phyloP scores from a whole-genome alignment of 805 yeast genomes.

The Candida nemodendra region DNA sequence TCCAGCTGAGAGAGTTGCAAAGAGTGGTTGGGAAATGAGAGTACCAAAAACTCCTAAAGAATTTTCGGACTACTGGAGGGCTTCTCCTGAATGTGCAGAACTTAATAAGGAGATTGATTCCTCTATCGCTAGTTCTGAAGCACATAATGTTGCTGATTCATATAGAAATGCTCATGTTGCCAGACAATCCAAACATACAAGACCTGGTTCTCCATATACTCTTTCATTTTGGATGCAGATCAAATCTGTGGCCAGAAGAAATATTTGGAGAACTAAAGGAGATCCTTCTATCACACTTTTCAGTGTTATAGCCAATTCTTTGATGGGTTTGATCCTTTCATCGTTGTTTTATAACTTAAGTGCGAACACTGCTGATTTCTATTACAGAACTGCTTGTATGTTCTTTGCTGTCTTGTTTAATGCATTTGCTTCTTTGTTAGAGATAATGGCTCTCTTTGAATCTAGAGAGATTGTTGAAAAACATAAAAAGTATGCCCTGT shows the following conservation, averaged over 20 bases:
- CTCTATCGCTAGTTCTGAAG: slow-evolving; percentile 12
- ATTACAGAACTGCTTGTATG: slow-evolving; percentile 57
- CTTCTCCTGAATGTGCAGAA: slow-evolving; percentile 30
- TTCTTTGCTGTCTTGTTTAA: slow-evolving; percentile 64
- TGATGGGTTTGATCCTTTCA: slow-evolving; percentile 52
- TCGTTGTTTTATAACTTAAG: slow-evolving; percentile 54
- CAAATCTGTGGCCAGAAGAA: slow-evolving; percentile 44
- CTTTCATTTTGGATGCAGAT: slow-evolving; percentile 52
- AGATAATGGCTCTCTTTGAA: slow-evolving; percentile 51
- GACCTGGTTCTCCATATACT: slow-evolving; percentile 50
- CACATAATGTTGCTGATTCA: slow-evolving; percentile 9
- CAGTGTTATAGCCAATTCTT: slow-evolving; percentile 42
- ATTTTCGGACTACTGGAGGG: slow-evolving; percentile 38
- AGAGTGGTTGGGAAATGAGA: slow-evolving; percentile 34
- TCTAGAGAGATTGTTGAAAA: slow-evolving; percentile 56
- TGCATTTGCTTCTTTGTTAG: slow-evolving; percentile 58
- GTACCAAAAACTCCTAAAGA: slow-evolving; percentile 39
- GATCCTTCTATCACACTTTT: slow-evolving; percentile 47
- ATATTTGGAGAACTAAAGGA: slow-evolving; percentile 47
- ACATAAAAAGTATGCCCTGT: slow-evolving; percentile 52
- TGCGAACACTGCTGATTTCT: slow-evolving; percentile 43
- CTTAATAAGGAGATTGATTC: slow-evolving; percentile 37
- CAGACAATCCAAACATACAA: slow-evolving; percentile 46
- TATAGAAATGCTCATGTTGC: slow-evolving; percentile 45
- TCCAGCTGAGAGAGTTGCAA: slow-evolving; percentile 29